Conservation (phyloP, 129 eudicot genomes). For the Flaveria trinervia region DNA sequence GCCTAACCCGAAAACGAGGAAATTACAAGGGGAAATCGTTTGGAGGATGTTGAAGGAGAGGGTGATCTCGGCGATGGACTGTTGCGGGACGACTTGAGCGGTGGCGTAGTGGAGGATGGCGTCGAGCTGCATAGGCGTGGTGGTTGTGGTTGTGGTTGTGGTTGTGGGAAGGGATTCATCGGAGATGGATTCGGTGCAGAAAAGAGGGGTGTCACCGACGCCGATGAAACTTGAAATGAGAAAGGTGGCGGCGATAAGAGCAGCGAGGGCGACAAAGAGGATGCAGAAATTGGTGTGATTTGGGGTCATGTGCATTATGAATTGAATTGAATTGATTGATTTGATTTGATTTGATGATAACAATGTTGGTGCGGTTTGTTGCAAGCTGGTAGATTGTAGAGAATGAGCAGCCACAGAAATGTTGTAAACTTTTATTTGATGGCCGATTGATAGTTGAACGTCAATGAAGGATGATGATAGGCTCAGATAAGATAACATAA, state of each 20-base stretch:
- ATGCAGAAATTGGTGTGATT: constrained; percentile 1
- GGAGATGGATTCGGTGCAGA: constrained; percentile 34
- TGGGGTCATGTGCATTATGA: neutral
- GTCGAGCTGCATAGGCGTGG: constrained; percentile 44
- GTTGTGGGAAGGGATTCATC: constrained; percentile 25
- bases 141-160: neutral
- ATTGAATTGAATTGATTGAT: too few relatives aligned
- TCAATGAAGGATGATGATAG: too few relatives aligned
- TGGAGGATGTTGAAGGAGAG: constrained; percentile 52
- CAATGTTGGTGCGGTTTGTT: too few relatives aligned
- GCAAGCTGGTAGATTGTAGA: too few relatives aligned
- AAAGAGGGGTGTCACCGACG: constrained; percentile 21
- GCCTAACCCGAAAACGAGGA: constrained; percentile 83
- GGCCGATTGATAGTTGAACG: too few relatives aligned
- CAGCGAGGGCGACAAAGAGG: constrained; percentile 3
- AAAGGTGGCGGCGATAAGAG: constrained; percentile 23
- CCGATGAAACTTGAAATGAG: constrained; percentile 30
- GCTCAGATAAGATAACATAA: too few relatives aligned
- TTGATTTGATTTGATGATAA: too few relatives aligned
- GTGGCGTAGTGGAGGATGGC: constrained; percentile 77
- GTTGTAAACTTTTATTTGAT: too few relatives aligned
- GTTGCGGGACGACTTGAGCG: constrained; percentile 53
- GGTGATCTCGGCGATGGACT: constrained; percentile 46
- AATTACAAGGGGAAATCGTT: constrained; percentile 47
- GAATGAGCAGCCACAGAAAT: too few relatives aligned